Evolutionary conservation across 176 grass and related monocot genomes (phyloP).

Genomic region (Rhynchospora breviuscula): DNA sequence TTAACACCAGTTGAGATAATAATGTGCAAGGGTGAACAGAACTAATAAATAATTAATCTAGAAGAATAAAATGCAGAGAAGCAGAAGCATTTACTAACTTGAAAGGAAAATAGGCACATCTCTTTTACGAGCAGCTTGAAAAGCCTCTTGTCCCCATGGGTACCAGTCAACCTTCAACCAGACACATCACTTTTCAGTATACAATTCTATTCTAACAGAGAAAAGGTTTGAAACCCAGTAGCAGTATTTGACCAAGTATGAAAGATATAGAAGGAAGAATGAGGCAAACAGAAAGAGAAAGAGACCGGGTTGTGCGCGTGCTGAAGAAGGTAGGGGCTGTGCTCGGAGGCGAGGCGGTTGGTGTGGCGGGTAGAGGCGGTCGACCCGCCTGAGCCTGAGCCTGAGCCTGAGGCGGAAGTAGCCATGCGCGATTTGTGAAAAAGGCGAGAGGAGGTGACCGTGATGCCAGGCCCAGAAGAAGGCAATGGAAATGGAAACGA

Average conservation of each 20-base stretch:
- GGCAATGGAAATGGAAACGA: slow-evolving; percentile 26
- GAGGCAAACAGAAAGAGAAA: too few species aligned
- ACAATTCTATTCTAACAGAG: neutral
- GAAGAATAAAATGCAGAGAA: neutral
- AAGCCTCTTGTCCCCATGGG: slow-evolving; percentile 94
- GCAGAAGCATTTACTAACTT: slow-evolving; percentile 32
- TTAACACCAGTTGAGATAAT: neutral
- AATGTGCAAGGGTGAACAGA: neutral
- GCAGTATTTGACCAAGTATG: neutral
- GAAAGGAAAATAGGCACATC: slow-evolving; percentile 88
- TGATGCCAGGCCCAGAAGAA: too few species aligned
- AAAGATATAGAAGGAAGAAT: neutral
- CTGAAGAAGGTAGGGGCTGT: slow-evolving; percentile 98
- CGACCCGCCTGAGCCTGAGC: slow-evolving; percentile 8
- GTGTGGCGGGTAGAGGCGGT: slow-evolving; percentile 29
- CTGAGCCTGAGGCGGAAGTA: slow-evolving; percentile 30
- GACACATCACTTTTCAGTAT: neutral
- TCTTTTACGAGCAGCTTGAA: slow-evolving; percentile 71
- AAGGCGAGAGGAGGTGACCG: too few species aligned
- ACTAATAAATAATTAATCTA: neutral
- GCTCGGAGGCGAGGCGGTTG: slow-evolving; percentile 85
- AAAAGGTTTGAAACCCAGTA: neutral
- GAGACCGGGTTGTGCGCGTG: slow-evolving; percentile 89
- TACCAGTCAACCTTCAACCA: slow-evolving; percentile 80
- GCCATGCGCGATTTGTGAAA: slow-evolving; percentile 24